These are phyloP conservation scores for Leishmania guyanensis DNA, from an alignment of 208 protist species.

Conservation along the genomic window DNA sequence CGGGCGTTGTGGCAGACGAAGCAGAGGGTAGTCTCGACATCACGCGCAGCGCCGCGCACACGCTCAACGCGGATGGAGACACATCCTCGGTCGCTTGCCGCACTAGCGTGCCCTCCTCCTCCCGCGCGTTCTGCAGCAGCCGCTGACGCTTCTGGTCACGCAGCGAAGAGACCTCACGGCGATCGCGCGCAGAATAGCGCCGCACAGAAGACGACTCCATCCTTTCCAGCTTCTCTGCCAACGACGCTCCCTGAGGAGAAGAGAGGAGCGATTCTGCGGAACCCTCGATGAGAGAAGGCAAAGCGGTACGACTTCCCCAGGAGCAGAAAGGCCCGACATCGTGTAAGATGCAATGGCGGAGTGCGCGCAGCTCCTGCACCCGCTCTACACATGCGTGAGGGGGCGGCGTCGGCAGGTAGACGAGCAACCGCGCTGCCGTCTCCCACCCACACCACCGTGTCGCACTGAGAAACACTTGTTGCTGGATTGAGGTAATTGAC, in stretches of 20 bases:
- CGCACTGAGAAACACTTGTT: conserved; percentile 25
- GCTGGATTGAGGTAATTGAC: conserved; percentile 2
- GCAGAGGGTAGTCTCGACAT: not conserved
- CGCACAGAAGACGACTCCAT: conserved; percentile 1
- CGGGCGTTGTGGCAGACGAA: not conserved
- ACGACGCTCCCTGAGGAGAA: not conserved
- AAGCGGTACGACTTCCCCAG: not conserved
- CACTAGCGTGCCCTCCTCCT: conserved; percentile 9
- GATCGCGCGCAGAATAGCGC: conserved; percentile 24
- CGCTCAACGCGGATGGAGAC: conserved; percentile 4
- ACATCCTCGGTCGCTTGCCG: conserved; percentile 4
- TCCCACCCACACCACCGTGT: conserved; percentile 30
- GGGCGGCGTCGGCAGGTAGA: conserved; percentile 9
- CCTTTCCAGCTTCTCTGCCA: conserved; percentile 17
- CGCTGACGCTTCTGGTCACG: conserved; percentile 14
- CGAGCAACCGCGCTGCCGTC: conserved; percentile 25
- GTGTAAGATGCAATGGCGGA: conserved; percentile 18
- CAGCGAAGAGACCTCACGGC: conserved; percentile 20
- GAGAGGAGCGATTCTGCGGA: not conserved
- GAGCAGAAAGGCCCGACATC: conserved; percentile 19
- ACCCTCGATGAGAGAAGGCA: not conserved
- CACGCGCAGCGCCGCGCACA: conserved; percentile 27
- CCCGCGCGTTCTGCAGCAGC: conserved; percentile 12
- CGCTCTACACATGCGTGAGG: conserved; percentile 10
- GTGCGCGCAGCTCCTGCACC: conserved; percentile 7